phyloP scores from a whole-genome alignment of 352 stramenopile species.

The Phytophthora meadii region DNA sequence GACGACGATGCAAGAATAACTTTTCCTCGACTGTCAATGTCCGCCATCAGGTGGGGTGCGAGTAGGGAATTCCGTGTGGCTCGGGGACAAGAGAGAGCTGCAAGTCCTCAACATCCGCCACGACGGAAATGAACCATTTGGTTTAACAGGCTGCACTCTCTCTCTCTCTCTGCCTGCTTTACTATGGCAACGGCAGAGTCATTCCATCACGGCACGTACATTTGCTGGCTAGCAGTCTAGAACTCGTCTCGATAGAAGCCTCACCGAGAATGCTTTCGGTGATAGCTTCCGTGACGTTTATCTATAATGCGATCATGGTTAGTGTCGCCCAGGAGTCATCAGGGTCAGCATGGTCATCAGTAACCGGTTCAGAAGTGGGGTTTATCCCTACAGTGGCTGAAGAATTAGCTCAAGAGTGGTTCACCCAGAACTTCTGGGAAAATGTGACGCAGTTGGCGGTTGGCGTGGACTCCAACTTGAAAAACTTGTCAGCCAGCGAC shows the following conservation, averaged over 20 bases:
- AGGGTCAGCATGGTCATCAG: conserved; percentile 8
- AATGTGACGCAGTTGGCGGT: conserved; percentile 44
- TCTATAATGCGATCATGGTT: conserved; percentile 9
- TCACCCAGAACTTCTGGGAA: conserved; percentile 35
- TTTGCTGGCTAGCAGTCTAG: conserved; percentile 14
- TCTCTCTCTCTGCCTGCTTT: conserved; percentile 19
- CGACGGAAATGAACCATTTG: conserved; percentile 31
- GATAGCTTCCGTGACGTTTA: conserved; percentile 26
- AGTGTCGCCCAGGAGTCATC: conserved; percentile 19
- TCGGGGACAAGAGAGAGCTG: conserved; percentile 29
- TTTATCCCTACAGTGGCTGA: conserved; percentile 20
- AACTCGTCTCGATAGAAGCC: conserved; percentile 32
- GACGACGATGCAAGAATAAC: not conserved
- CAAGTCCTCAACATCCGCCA: conserved; percentile 22
- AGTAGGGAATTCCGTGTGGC: conserved; percentile 32
- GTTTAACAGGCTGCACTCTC: conserved; percentile 17
- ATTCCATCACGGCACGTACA: not conserved
- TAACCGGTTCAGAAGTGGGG: conserved; percentile 19
- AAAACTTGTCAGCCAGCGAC: conserved; percentile 29
- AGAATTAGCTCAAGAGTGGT: conserved; percentile 40
- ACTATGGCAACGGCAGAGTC: conserved; percentile 25
- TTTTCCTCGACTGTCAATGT: conserved; percentile 2
- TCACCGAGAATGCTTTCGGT: conserved; percentile 18
- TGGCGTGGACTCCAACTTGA: conserved; percentile 30
- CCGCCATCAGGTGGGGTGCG: conserved; percentile 16